phyloP scores from a whole-genome alignment of 2,329 filamentous ascomycete species.

The Tolypocladium pustulatum region DNA sequence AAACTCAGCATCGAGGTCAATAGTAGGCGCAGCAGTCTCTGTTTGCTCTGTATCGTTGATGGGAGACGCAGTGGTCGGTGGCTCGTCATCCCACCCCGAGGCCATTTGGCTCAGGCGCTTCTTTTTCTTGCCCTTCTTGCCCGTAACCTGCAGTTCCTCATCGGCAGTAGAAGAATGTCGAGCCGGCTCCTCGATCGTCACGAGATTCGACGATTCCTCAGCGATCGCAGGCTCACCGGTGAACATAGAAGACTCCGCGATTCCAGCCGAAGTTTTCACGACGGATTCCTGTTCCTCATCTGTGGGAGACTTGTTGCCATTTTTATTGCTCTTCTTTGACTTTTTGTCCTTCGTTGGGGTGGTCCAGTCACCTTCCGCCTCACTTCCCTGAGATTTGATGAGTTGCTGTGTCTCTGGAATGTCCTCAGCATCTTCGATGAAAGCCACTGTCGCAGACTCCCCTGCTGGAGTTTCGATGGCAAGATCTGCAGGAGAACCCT shows the following conservation, averaged over 20 bases:
- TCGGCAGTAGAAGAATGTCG: neutral
- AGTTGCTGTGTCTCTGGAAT: neutral
- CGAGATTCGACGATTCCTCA: neutral
- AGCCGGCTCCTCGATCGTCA: neutral
- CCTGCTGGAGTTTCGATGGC: neutral
- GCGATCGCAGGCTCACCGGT: slow-evolving; percentile 1
- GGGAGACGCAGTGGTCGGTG: neutral
- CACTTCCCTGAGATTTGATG: neutral
- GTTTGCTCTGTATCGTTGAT: neutral
- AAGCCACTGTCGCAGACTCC: neutral
- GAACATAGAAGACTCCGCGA: neutral
- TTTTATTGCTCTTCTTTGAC: slow-evolving; percentile 20
- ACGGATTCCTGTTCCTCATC: neutral
- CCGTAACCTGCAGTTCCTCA: neutral
- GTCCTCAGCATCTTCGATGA: neutral
- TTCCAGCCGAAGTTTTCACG: neutral
- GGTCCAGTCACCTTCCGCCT: slow-evolving; percentile 9
- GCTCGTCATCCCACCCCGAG: neutral
- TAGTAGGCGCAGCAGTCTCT: neutral
- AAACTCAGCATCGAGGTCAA: slow-evolving; percentile 1
- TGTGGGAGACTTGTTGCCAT: slow-evolving; percentile 14
- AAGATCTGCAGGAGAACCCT: neutral
- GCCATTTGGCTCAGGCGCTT: slow-evolving; percentile 1
- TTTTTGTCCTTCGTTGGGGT: slow-evolving; percentile 11
- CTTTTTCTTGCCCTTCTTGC: slow-evolving; percentile 8